Base-by-base conservation (phyloP, 768 basidiomycete genomes). In the Boletus tylopilopsis region DNA sequence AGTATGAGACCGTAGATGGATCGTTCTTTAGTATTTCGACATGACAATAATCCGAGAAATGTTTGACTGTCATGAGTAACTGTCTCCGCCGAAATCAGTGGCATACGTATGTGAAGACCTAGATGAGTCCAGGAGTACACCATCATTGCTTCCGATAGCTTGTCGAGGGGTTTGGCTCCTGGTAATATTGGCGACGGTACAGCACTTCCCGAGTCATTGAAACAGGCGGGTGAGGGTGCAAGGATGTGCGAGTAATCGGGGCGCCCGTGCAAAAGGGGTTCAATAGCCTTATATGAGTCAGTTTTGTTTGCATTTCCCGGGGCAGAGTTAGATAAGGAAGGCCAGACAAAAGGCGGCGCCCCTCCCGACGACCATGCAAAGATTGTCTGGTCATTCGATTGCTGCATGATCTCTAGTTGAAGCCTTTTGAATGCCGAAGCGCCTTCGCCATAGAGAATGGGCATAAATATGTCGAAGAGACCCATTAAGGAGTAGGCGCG, bases 341-440 rank as follows among this genome's bases (percentile, higher is more conserved):
- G n/a, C n/a, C n/a, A n/a, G n/a, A n/a, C n/a, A n/a, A n/a, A n/a
- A n/a, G n/a, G n/a, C n/a, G n/a, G n/a, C n/a, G n/a, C n/a, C n/a
- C n/a, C n/a, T n/a, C n/a, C n/a, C n/a, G n/a, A n/a, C 1, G 56
- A 59, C 63, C 63, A 64, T 42, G 63, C 64, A 24, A 63, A 66
- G 24, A 63, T 49, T 7, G 61, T 54, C 18, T 55, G 34, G 18
- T 63, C 62, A 11, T 57, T 61, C 1, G 61, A 58, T 6, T 29
- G 51, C 4, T 47, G 37, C 64, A 64, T 66, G 43, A 64, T 61
- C 29, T 29, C 29, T 10, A 29, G 10, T 29, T 29, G 29, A 13
- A 29, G 29, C 4, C 29, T 10, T 10, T 29, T 13, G 13, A 29
- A 29, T 3, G 29, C 29, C 4, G 11, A 38, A 10, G 12, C 13